A percentile compares a stretch with the other conserved stretches of the same genome.
Evolutionary conservation across 306 rosid species (phyloP).

Genomic region (Cyamopsis tetragonoloba): DNA sequence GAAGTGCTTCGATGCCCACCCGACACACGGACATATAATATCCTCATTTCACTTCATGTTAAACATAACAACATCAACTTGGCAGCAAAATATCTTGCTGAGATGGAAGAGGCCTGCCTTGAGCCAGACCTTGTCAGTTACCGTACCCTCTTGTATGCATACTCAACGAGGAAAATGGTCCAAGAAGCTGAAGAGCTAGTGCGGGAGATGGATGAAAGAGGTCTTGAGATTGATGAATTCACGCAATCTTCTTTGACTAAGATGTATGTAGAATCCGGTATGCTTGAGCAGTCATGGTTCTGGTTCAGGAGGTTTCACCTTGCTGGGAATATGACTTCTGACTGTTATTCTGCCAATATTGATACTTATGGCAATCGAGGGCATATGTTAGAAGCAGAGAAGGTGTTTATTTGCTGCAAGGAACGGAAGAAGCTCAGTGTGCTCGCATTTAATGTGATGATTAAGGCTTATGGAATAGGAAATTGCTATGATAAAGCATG

Average conservation of each 20-base stretch:
- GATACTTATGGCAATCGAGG: conserved; percentile 81
- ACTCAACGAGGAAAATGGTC: conserved; percentile 70
- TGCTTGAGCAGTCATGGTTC: conserved; percentile 67
- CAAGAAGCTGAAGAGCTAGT: conserved; percentile 54
- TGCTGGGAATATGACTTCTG: conserved; percentile 55
- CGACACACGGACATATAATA: conserved; percentile 72
- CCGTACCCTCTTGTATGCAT: conserved; percentile 66
- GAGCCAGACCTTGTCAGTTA: conserved; percentile 65
- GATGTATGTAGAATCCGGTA: conserved; percentile 62
- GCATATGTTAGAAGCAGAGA: conserved; percentile 63
- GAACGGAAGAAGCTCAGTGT: conserved; percentile 54
- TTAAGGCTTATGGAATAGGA: conserved; percentile 78
- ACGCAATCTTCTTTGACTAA: conserved; percentile 74
- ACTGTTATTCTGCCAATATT: conserved; percentile 71
- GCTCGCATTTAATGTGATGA: conserved; percentile 45
- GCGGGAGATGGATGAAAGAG: conserved; percentile 63
- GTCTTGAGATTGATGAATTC: conserved; percentile 67
- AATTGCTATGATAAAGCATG: conserved; percentile 53
- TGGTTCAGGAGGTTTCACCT: conserved; percentile 73
- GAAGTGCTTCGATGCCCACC: conserved; percentile 58
- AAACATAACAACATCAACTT: conserved; percentile 50
- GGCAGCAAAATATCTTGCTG: conserved; percentile 51
- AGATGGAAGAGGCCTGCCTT: conserved; percentile 59
- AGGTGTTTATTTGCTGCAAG: conserved; percentile 61
- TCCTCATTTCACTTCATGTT: conserved; percentile 55